A percentile compares a stretch with the other conserved stretches of the same genome.
These are phyloP conservation scores for Lentinula aciculospora DNA, from an alignment of 768 basidiomycete genomes.

Conservation along the genomic window DNA sequence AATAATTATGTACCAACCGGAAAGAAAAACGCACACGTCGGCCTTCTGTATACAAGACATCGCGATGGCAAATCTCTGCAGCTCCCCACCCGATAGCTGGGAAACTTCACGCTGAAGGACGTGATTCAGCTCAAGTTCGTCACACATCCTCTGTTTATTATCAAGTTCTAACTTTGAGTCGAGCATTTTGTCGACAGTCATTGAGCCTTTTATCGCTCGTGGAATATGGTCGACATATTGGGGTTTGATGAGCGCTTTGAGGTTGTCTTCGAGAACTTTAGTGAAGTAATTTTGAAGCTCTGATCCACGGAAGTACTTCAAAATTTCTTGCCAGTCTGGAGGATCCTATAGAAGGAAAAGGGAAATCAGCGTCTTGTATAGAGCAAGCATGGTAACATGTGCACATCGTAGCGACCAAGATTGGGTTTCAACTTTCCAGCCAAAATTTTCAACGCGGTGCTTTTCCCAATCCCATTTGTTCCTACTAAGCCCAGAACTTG, in stretches of 20 bases:
- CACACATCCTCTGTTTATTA: conserved; percentile 83
- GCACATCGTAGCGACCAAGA: conserved; percentile 90
- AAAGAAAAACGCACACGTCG: conserved; percentile 69
- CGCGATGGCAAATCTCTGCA: conserved; percentile 97
- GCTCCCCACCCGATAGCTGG: conserved; percentile 92
- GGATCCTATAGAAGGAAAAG: conserved; percentile 63
- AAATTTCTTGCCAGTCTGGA: conserved; percentile 97
- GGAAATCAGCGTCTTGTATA: neutral
- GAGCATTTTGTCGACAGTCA: conserved; percentile 89
- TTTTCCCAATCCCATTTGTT: conserved; percentile 99
- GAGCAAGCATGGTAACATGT: conserved; percentile 18
- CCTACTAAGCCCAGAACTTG: conserved; percentile 99
- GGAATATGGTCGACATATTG: conserved; percentile 99
- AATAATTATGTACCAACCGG: conserved; percentile 5
- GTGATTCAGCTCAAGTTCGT: conserved; percentile 81
- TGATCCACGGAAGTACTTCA: conserved; percentile 97
- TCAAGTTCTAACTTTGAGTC: conserved; percentile 84
- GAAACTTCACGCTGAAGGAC: conserved; percentile 80
- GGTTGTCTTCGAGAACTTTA: conserved; percentile 95
- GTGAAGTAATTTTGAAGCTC: conserved; percentile 99
- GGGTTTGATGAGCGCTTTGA: conserved; percentile 98
- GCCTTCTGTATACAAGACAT: conserved; percentile 94
- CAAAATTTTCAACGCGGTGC: conserved; percentile 93
- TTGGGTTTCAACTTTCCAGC: conserved; percentile 98
- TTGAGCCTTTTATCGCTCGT: conserved; percentile 83